Percentiles rank a stretch among this genome's conserved stretches.
Conservation (phyloP, 106 monocot genomes). For the Dendrobium huoshanense region DNA sequence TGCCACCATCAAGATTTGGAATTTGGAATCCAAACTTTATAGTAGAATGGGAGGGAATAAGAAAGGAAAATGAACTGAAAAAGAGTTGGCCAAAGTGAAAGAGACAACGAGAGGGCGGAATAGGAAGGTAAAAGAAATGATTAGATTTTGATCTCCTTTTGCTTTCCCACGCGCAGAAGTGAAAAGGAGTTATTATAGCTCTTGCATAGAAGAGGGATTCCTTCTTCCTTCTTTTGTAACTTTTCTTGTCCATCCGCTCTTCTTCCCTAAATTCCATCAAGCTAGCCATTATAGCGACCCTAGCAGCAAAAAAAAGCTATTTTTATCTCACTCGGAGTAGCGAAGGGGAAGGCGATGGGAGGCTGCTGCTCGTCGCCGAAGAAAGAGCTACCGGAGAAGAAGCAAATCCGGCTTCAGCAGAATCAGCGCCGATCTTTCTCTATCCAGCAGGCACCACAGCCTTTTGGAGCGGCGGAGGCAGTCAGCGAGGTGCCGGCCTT, state of each 20-base stretch:
- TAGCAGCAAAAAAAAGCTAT: background rate
- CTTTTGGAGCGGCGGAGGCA: constrained; percentile 1
- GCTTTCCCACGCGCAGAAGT: constrained; percentile 5
- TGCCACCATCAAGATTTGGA: too few species aligned
- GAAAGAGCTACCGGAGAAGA: constrained; percentile 25
- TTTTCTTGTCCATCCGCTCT: background rate
- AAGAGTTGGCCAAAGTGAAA: background rate
- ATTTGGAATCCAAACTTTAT: background rate
- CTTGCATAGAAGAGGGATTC: background rate
- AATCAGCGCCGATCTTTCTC: constrained; percentile 20
- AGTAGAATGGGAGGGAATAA: background rate
- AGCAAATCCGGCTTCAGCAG: constrained; percentile 17
- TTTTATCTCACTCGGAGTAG: background rate
- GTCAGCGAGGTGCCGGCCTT: constrained; percentile 52
- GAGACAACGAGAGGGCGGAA: background rate
- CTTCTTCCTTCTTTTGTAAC: background rate
- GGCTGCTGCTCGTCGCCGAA: constrained; percentile 56
- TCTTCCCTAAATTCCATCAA: background rate
- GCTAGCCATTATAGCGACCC: background rate
- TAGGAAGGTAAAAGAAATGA: background rate
- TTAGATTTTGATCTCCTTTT: background rate
- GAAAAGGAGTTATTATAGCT: background rate
- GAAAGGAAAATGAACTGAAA: background rate
- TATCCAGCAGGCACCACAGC: constrained; percentile 7
- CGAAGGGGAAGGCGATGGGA: constrained; percentile 40